Evolutionary conservation across 2,329 filamentous ascomycete genomes (phyloP).

Genomic region (Botryotinia calthae): DNA sequence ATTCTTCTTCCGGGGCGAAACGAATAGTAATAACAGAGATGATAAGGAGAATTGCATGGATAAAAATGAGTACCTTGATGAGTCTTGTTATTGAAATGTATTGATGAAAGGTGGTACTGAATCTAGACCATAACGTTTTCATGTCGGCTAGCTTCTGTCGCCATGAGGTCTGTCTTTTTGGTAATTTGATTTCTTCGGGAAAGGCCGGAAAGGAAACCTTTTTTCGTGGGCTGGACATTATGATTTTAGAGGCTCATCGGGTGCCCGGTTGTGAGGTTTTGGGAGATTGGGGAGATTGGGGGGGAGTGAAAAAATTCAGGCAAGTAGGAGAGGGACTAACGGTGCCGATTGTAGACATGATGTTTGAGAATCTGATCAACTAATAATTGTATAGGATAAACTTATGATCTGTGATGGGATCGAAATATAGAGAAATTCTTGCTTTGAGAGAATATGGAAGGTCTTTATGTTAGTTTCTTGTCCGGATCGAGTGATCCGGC

Average conservation of each 20-base stretch:
- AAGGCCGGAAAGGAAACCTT: not conserved
- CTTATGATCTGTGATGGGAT: not conserved
- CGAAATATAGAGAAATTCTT: not conserved
- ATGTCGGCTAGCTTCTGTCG: no score
- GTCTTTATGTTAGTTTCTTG: not conserved
- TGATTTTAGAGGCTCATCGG: not conserved
- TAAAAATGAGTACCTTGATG: not conserved
- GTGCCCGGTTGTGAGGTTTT: not conserved
- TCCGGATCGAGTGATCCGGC: not conserved
- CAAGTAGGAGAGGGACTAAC: no score
- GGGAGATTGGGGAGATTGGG: not conserved
- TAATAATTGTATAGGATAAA: not conserved
- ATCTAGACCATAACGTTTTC: not conserved
- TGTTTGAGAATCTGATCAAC: not conserved
- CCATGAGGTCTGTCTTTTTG: not conserved
- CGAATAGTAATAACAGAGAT: not conserved
- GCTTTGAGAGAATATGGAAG: not conserved
- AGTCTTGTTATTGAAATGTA: not conserved
- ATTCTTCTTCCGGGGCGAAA: not conserved
- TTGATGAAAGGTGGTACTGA: not conserved
- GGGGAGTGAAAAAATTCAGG: no score
- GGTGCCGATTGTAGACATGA: not conserved
- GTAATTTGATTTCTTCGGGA: not conserved
- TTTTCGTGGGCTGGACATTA: not conserved
- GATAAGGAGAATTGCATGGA: not conserved